Evolutionary conservation across 345 rosid genomes (phyloP), one percentile per base, ranked within the genome.

Genomic region (Melastoma malabathricum): DNA sequence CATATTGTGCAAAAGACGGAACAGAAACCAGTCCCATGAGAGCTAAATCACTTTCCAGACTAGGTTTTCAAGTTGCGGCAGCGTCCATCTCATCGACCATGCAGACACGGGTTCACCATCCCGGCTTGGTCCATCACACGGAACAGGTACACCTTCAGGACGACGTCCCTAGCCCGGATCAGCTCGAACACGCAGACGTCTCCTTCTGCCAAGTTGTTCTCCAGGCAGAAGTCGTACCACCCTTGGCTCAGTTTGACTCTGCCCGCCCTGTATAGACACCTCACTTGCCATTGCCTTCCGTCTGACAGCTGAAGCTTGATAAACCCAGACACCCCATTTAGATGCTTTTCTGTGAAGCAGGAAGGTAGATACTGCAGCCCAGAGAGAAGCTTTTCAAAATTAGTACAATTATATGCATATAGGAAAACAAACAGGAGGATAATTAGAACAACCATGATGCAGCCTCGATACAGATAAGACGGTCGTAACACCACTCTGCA

Each of bases 151-250:
- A 72, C 88, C 68, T 67, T 75, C 56, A 81, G 52, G 22, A 70
- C 68, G 34, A 68, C 51, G 18, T 75, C 77, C 29, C 65, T 62
- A 3, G 54, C 44, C 13, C 56, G 50, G 31, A 78, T 57, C 67
- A 75, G 60, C 78, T 78, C 82, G 16, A 78, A 78, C 23, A 81
- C 70, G 44, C 84, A 81, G 22, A 73, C 79, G 51, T 81, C 83
- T 5, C 83, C 81, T 68, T 75, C 76, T 1, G 67, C 71, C 64
- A 81, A 61, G 45, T 71, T 73, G 57, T 81, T 75, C 20, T 65
- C 81, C 77, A 62, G 52, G 3, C 61, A 70, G 58, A 75, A 81
- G 54, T 63, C 81, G 7, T 67, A 59, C 83, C 87, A 77, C 54
- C 87, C 87, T 59, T 75, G 70, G 66, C 72, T 57, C 13, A 77